Conservation (phyloP, 345 rosid genomes). For the Anacardium occidentale region DNA sequence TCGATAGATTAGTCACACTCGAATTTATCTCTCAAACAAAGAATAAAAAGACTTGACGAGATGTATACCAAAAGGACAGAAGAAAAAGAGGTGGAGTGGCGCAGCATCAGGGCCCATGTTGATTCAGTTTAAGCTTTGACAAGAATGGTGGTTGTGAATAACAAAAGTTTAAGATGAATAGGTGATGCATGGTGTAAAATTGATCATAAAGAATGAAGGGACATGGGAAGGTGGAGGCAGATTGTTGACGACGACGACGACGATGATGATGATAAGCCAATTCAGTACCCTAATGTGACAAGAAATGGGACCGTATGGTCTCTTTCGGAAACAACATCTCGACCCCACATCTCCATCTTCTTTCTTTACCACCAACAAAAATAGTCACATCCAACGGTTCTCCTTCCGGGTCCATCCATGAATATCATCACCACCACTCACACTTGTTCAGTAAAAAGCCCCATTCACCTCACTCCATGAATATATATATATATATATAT, state of each 20-base stretch:
- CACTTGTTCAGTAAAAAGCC: too few species aligned
- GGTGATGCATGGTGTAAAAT: too few species aligned
- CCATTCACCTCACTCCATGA: too few species aligned
- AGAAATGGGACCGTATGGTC: constrained; percentile 38
- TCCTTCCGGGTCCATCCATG: neutral
- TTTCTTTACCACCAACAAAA: neutral
- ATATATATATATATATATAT: too few species aligned
- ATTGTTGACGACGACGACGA: neutral
- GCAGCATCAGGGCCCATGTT: too few species aligned
- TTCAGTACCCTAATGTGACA: constrained; percentile 27
- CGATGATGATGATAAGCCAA: constrained; percentile 21
- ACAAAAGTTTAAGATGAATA: neutral
- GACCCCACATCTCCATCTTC: constrained; percentile 24
- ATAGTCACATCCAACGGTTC: constrained; percentile 22
- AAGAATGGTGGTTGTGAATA: constrained; percentile 10
- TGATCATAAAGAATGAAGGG: neutral
- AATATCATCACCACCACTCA: too few species aligned
- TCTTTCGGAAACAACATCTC: constrained; percentile 18
- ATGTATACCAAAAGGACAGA: neutral
- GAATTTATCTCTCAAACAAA: too few species aligned
- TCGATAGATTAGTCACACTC: too few species aligned
- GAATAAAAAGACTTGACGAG: too few species aligned
- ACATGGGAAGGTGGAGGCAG: neutral
- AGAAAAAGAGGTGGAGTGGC: neutral
- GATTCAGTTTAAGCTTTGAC: too few species aligned